Evolutionary conservation across 345 rosid species (phyloP).

Genomic region (Populus euphratica): DNA sequence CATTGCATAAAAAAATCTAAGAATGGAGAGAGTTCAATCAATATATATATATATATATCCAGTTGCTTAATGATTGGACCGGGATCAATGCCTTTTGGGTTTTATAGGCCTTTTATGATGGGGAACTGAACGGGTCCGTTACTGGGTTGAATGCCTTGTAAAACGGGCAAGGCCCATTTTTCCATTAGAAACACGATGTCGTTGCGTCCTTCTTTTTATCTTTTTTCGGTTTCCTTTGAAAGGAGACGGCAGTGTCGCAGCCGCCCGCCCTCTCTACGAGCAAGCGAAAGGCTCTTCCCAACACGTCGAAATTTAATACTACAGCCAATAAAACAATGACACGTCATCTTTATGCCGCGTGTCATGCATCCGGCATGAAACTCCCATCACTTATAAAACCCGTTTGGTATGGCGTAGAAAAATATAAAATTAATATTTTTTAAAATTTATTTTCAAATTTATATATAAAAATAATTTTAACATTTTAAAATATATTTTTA

Average conservation of each 20-base stretch:
- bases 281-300: neutral
- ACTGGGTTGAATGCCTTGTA: neutral
- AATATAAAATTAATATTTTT: no score
- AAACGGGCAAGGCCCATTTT: neutral
- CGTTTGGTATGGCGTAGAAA: no score
- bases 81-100: neutral
- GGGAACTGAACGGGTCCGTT: neutral
- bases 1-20: no score
- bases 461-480: no score
- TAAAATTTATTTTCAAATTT: no score
- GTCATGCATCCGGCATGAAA: neutral
- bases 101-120: neutral
- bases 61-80: neutral
- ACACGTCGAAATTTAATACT: constrained; percentile 15
- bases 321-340: constrained; percentile 16
- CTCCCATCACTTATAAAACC: neutral
- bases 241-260: neutral
- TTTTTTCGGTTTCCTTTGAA: neutral
- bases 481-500: no score
- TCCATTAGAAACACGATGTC: neutral
- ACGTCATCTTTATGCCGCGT: constrained; percentile 11
- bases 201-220: neutral
- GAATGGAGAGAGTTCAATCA: no score
- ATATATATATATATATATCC: neutral
- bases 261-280: neutral